A percentile compares a stretch with the other conserved stretches of the same genome.
Conservation (phyloP, 1,284 basidiomycete genomes). For the Inonotus hispidus region DNA sequence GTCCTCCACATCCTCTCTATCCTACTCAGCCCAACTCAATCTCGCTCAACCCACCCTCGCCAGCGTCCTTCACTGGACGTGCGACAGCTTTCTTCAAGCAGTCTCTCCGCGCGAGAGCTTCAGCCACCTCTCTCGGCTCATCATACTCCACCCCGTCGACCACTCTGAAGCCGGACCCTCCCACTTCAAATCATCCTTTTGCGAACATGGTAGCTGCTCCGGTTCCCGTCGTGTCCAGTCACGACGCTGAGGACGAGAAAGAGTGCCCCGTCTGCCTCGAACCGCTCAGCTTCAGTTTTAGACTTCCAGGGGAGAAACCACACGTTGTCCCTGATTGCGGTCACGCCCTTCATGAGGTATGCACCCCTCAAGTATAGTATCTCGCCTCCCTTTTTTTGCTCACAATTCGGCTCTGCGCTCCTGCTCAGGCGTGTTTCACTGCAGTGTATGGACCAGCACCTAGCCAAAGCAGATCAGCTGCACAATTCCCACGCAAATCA, state of each 20-base stretch:
- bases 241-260: constrained; percentile 68
- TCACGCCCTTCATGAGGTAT: constrained; percentile 91
- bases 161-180: constrained; percentile 4
- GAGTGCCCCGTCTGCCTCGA: constrained; percentile 91
- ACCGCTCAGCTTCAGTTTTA: constrained; percentile 81
- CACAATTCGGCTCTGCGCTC: constrained; percentile 19
- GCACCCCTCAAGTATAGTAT: constrained; percentile 29
- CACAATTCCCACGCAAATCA: constrained; percentile 55
- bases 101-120: not conserved
- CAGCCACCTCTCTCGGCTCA: constrained; percentile 10
- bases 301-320: constrained; percentile 90
- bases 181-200: constrained; percentile 38
- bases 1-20: not conserved
- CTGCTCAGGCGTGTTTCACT: constrained; percentile 81
- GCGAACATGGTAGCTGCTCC: constrained; percentile 52
- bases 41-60: not conserved
- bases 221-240: constrained; percentile 61
- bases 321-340: constrained; percentile 96
- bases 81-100: constrained; percentile 17
- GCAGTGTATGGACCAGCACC: constrained; percentile 91
- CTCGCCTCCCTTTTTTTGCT: constrained; percentile 10
- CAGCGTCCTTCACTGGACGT: constrained; percentile 14
- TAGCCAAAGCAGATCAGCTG: constrained; percentile 39
- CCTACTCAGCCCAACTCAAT: not conserved
- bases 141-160: constrained; percentile 10